Percentiles rank a stretch among this genome's conserved stretches.
These are phyloP conservation scores for Alopecurus myosuroides DNA, from an alignment of 176 grass and related monocot genomes.

Conservation along the genomic window DNA sequence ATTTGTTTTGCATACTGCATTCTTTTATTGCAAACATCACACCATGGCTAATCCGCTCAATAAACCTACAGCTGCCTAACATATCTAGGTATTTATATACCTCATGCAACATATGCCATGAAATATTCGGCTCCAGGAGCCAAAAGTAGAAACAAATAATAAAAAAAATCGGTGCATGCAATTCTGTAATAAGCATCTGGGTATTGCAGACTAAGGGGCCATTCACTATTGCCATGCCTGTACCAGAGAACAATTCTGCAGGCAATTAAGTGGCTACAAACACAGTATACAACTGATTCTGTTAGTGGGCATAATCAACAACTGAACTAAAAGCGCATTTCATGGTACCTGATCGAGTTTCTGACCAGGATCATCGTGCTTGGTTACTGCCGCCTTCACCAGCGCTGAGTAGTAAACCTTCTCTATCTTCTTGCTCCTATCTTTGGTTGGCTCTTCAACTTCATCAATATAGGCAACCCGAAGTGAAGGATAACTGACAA, in stretches of 20 bases:
- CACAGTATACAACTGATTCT: not conserved
- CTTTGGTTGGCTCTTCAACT: constrained; percentile 69
- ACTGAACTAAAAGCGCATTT: constrained; percentile 16
- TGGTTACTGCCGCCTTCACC: constrained; percentile 69
- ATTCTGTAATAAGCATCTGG: not conserved
- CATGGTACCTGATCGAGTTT: constrained; percentile 75
- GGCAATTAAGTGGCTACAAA: not conserved
- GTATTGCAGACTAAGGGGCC: not conserved
- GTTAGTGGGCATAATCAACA: not conserved
- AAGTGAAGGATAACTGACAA: constrained; percentile 76
- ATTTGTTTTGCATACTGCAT: not conserved
- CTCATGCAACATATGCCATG: not conserved
- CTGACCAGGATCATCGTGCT: constrained; percentile 65
- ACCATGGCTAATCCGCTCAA: not conserved
- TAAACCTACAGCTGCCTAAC: not conserved
- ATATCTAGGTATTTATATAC: not conserved
- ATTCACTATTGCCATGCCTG: not conserved
- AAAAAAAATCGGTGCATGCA: not conserved
- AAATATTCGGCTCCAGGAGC: not conserved
- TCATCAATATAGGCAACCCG: constrained; percentile 98
- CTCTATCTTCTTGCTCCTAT: constrained; percentile 65
- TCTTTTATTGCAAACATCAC: not conserved
- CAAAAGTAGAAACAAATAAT: constrained; percentile 1
- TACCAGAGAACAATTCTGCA: constrained; percentile 1
- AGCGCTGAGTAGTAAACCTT: constrained; percentile 87